These are phyloP conservation scores for Effrenium voratum DNA, from an alignment of 73 alveolate species.

Conservation along the genomic window DNA sequence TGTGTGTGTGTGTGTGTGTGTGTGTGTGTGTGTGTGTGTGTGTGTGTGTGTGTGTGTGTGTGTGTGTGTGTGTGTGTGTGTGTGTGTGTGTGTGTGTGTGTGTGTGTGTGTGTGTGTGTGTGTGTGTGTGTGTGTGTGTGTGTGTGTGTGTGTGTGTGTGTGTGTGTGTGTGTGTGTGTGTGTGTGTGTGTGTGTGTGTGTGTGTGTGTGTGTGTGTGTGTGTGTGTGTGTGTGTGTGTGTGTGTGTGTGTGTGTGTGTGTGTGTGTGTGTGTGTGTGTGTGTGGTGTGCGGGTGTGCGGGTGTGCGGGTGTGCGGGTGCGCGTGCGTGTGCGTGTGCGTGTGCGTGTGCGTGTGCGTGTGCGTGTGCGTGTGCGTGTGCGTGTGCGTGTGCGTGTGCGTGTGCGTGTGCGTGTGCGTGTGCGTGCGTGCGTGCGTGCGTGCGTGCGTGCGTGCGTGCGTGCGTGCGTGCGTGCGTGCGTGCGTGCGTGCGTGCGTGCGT, in stretches of 20 bases:
- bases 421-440: constrained; percentile 15
- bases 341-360: not conserved
- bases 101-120: no score
- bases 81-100: no score
- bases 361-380: not conserved
- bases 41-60: no score
- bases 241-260: not conserved
- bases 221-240: not conserved
- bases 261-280: not conserved
- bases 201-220: not conserved
- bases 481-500: constrained; percentile 15
- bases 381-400: not conserved
- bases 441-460: constrained; percentile 15
- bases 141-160: no score
- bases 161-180: no score
- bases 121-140: no score
- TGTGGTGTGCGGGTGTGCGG: no score
- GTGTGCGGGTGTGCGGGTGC: not conserved
- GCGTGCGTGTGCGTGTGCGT: constrained; percentile 1
- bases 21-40: no score
- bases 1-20: no score
- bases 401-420: not conserved
- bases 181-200: not conserved
- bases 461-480: constrained; percentile 15
- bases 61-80: no score